These are phyloP conservation scores for Cadophora malorum DNA, from an alignment of 2,329 filamentous ascomycete genomes.

Conservation along the genomic window DNA sequence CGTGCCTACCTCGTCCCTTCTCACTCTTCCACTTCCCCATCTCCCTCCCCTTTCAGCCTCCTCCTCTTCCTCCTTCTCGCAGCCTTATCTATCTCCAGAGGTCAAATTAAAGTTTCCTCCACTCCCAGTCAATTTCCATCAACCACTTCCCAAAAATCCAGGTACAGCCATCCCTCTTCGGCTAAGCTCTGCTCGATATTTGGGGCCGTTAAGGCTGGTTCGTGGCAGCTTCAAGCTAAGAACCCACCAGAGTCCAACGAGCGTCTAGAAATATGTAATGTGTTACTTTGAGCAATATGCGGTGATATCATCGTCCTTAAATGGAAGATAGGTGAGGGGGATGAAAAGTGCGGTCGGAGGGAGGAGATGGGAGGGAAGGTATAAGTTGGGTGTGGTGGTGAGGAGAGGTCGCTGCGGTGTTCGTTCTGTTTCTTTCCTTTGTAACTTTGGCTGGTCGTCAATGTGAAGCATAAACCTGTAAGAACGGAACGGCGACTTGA, in stretches of 20 bases:
- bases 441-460: background rate
- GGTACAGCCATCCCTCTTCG: background rate
- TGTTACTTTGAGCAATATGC: background rate
- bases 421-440: background rate
- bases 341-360: background rate
- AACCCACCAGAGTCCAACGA: background rate
- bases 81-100: background rate
- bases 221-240: background rate
- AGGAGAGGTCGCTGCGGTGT: background rate
- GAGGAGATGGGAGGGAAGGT: background rate
- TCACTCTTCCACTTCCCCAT: background rate
- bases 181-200: background rate
- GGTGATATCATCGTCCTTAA: background rate
- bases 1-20: background rate
- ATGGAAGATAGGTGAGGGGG: background rate
- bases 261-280: background rate
- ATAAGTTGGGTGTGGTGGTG: background rate
- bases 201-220: background rate
- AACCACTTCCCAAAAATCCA: background rate
- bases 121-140: background rate
- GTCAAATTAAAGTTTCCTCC: background rate
- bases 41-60: background rate
- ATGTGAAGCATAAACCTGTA: too few relatives aligned
- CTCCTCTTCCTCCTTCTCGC: background rate
- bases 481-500: background rate